Percentiles rank a stretch among this genome's conserved stretches.
Conservation (phyloP, 805 yeast species). For the Soucietia sequanensis region DNA sequence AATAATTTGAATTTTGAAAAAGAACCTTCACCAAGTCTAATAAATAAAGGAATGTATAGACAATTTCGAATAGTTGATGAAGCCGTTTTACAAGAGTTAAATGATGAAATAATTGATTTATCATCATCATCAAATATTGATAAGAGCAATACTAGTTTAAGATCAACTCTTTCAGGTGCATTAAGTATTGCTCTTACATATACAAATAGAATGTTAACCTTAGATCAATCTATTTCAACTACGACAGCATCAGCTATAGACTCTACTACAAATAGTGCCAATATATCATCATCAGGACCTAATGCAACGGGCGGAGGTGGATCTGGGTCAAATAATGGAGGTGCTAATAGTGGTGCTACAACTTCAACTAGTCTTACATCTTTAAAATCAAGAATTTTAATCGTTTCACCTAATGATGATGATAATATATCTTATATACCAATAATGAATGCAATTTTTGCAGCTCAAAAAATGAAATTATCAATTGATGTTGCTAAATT, state of each 20-base stretch:
- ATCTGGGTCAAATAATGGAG: constrained; percentile 9
- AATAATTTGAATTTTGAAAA: constrained; percentile 4
- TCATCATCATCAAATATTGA: constrained; percentile 15
- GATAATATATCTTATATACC: constrained; percentile 83
- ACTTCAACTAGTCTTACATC: constrained; percentile 19
- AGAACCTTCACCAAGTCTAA: constrained; percentile 21
- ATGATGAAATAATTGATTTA: constrained; percentile 32
- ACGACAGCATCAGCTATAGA: constrained; percentile 41
- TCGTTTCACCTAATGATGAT: constrained; percentile 74
- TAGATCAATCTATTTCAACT: constrained; percentile 45
- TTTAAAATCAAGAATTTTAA: constrained; percentile 37
- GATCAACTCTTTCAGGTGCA: constrained; percentile 64
- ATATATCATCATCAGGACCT: constrained; percentile 5
- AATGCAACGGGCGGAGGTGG: constrained; percentile 8
- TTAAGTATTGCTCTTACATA: constrained; percentile 79
- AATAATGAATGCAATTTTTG: constrained; percentile 92
- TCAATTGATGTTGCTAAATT: constrained; percentile 90
- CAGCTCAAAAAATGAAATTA: constrained; percentile 89
- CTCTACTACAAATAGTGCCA: constrained; percentile 30
- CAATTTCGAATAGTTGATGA: constrained; percentile 82
- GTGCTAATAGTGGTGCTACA: constrained; percentile 10
- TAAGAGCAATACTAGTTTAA: constrained; percentile 23
- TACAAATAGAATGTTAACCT: constrained; percentile 62
- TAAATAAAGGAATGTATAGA: constrained; percentile 71
- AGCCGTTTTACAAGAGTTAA: constrained; percentile 59